Evolutionary conservation across 805 yeast genomes (phyloP).

Genomic region (Metschnikowia reukaufii): DNA sequence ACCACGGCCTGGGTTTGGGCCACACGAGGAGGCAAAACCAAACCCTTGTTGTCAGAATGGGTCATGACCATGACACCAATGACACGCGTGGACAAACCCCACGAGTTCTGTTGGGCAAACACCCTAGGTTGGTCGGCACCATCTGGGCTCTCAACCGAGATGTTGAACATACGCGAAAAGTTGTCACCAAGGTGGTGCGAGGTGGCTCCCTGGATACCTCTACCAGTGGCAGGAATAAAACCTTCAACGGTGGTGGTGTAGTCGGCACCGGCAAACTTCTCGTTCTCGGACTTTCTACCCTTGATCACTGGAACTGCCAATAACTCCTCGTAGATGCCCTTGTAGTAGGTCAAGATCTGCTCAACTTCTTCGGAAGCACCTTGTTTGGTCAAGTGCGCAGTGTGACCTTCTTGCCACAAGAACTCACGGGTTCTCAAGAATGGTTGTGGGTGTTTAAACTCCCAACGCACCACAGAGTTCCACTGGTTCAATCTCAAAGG

Average conservation of each 20-base stretch:
- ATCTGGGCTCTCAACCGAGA: constrained; percentile 92
- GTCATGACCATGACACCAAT: constrained; percentile 99
- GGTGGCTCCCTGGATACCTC: constrained; percentile 99
- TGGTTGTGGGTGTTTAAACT: constrained; percentile 99
- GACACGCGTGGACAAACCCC: constrained; percentile 98
- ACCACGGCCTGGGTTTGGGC: constrained; percentile 90
- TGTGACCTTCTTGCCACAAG: constrained; percentile 99
- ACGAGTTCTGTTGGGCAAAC: constrained; percentile 92
- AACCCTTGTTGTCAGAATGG: constrained; percentile 97
- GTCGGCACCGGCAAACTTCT: constrained; percentile 96
- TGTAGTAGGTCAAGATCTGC: constrained; percentile 83
- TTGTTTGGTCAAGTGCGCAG: constrained; percentile 85
- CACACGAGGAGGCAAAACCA: constrained; percentile 96
- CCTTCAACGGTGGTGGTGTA: constrained; percentile 97
- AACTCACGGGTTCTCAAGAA: constrained; percentile 98
- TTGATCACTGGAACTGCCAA: constrained; percentile 96
- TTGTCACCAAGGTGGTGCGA: constrained; percentile 97
- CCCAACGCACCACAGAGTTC: constrained; percentile 99
- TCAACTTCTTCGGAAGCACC: constrained; percentile 83
- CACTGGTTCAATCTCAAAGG: constrained; percentile 97
- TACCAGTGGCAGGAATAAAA: constrained; percentile 95
- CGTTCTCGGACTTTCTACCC: constrained; percentile 95
- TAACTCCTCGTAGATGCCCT: constrained; percentile 81
- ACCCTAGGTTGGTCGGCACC: constrained; percentile 85
- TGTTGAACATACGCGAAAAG: constrained; percentile 97